Percentiles rank a stretch among this genome's conserved stretches.
Evolutionary conservation across 1,284 basidiomycete genomes (phyloP).

Genomic region (Chiua sp.): DNA sequence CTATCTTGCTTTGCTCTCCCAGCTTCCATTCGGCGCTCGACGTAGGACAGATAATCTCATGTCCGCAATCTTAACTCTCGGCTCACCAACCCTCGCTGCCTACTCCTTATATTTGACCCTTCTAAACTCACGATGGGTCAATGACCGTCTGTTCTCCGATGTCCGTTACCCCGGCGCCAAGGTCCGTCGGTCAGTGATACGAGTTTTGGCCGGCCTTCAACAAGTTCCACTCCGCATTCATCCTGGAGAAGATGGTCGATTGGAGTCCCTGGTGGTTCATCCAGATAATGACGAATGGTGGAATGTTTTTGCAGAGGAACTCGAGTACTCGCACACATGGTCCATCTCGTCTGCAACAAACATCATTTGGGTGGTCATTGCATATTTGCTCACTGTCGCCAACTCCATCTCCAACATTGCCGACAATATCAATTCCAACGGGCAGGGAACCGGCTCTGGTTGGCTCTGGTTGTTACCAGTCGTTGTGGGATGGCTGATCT

Average conservation of each 20-base stretch:
- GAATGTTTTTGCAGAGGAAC: constrained; percentile 23
- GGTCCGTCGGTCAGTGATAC: constrained; percentile 23
- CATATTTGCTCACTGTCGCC: constrained; percentile 47
- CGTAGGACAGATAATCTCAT: constrained; percentile 34
- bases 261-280: constrained; percentile 37
- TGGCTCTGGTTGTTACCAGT: constrained; percentile 52
- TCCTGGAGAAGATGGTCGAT: constrained; percentile 22
- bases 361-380: constrained; percentile 49
- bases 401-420: constrained; percentile 41
- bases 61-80: constrained; percentile 37
- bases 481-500: constrained; percentile 46
- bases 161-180: constrained; percentile 23
- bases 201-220: constrained; percentile 32
- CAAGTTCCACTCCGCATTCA: constrained; percentile 39
- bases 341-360: constrained; percentile 45
- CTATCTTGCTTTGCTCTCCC: constrained; percentile 48
- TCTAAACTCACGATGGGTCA: constrained; percentile 39
- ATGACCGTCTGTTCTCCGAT: constrained; percentile 22
- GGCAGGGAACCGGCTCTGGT: constrained; percentile 42
- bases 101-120: constrained; percentile 40
- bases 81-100: constrained; percentile 38
- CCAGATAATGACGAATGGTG: constrained; percentile 41
- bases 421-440: constrained; percentile 34
- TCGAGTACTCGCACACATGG: constrained; percentile 41
- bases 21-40: constrained; percentile 47